A percentile compares a stretch with the other conserved stretches of the same genome.
Conservation (phyloP, 208 protist species). For the Acanthamoeba divionensis region DNA sequence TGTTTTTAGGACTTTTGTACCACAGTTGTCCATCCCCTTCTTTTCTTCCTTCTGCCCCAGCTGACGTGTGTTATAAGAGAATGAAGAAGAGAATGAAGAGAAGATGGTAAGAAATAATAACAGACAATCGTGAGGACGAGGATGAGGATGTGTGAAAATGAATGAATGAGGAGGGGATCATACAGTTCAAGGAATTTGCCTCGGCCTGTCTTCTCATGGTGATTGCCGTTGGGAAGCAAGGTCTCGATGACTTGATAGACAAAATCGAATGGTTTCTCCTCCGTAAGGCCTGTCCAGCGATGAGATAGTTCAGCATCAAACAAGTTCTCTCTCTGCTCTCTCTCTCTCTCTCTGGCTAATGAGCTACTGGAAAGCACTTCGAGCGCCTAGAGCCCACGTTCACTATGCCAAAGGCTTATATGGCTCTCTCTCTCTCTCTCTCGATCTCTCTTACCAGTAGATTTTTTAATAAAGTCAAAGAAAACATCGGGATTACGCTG, state of each 20-base stretch:
- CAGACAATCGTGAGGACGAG: background rate
- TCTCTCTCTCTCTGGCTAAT: too few species aligned
- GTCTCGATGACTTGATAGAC: constrained; percentile 61
- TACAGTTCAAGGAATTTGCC: constrained; percentile 51
- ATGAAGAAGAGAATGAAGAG: background rate
- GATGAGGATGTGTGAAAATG: background rate
- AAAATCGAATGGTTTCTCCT: constrained; percentile 55
- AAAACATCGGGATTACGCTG: constrained; percentile 73
- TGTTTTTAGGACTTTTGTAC: constrained; percentile 21
- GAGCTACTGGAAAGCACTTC: too few species aligned
- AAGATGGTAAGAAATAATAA: background rate
- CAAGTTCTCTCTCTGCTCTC: background rate
- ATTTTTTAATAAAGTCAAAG: constrained; percentile 61
- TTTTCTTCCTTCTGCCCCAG: background rate
- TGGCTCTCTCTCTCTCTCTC: background rate
- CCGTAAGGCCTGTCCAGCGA: background rate
- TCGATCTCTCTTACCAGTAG: background rate
- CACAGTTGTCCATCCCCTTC: constrained; percentile 7
- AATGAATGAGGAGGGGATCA: background rate
- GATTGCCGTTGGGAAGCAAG: constrained; percentile 27
- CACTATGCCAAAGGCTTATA: too few species aligned
- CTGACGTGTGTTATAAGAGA: background rate
- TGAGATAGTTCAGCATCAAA: background rate
- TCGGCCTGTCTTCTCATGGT: background rate
- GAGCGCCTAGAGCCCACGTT: too few species aligned